These are phyloP conservation scores for Populus alba DNA, from an alignment of 345 rosid species.

Conservation along the genomic window DNA sequence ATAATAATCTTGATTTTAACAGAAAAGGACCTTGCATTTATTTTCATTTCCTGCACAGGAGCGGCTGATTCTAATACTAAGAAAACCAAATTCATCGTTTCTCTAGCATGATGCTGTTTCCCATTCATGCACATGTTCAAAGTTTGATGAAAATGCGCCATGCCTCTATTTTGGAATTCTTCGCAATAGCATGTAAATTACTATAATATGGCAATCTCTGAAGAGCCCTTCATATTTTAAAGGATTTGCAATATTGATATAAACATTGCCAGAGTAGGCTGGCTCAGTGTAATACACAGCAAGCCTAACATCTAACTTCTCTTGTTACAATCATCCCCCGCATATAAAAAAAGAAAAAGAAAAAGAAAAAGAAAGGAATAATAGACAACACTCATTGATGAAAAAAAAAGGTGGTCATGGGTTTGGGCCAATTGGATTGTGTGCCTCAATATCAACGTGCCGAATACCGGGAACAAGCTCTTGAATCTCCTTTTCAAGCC, in stretches of 20 bases:
- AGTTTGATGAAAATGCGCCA: too few species aligned
- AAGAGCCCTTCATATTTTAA: neutral
- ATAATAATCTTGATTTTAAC: too few species aligned
- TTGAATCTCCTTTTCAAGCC: slow-evolving; percentile 92
- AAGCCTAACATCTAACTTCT: neutral
- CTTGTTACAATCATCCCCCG: neutral
- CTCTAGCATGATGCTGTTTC: too few species aligned
- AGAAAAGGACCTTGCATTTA: too few species aligned
- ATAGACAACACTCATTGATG: neutral
- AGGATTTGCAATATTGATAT: neutral
- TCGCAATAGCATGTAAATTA: neutral
- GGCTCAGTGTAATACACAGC: neutral
- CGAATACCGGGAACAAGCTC: slow-evolving; percentile 95
- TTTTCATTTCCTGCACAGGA: too few species aligned
- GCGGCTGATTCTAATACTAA: too few species aligned
- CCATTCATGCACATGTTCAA: too few species aligned
- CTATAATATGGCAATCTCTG: neutral
- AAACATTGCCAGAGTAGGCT: neutral
- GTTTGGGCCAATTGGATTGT: slow-evolving; percentile 59
- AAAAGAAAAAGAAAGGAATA: neutral
- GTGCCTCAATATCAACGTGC: slow-evolving; percentile 97
- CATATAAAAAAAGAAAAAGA: neutral
- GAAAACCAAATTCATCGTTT: too few species aligned
- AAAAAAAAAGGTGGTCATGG: slow-evolving; percentile 22
- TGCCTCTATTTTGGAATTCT: too few species aligned